These are phyloP conservation scores for Pichia sp. DNA, from an alignment of 1,139 yeast species.

Conservation along the genomic window DNA sequence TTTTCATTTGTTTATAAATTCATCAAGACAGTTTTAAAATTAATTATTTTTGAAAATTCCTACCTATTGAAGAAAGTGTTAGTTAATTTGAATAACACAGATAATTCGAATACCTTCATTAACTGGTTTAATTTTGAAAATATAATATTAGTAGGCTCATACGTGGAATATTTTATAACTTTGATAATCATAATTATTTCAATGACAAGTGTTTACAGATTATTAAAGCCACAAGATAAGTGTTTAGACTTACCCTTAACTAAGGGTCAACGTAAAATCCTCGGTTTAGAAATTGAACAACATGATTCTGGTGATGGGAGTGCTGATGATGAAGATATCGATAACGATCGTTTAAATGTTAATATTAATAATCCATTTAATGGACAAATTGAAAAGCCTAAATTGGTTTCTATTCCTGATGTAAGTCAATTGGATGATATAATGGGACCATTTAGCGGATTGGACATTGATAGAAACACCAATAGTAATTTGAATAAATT, in stretches of 20 bases:
- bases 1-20: slow-evolving; percentile 21
- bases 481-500: background rate
- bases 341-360: background rate
- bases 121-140: slow-evolving; percentile 7
- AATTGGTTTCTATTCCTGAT: slow-evolving; percentile 7
- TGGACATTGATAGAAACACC: slow-evolving; percentile 1
- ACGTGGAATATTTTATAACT: slow-evolving; percentile 7
- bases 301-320: slow-evolving; percentile 3
- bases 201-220: slow-evolving; percentile 16
- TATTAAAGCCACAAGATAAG: slow-evolving; percentile 29
- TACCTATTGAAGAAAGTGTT: background rate
- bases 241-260: slow-evolving; percentile 30
- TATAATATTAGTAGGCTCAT: slow-evolving; percentile 1
- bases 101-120: background rate
- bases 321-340: slow-evolving; percentile 1
- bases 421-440: slow-evolving; percentile 8
- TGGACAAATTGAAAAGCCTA: slow-evolving; percentile 3
- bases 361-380: slow-evolving; percentile 2
- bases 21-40: slow-evolving; percentile 18
- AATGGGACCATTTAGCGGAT: slow-evolving; percentile 10
- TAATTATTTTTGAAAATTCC: slow-evolving; percentile 14
- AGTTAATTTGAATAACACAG: background rate
- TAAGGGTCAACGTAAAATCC: slow-evolving; percentile 26
- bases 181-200: slow-evolving; percentile 20
- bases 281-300: slow-evolving; percentile 21